Evolutionary conservation across 768 basidiomycete genomes (phyloP), one percentile per base, ranked within the genome.

Genomic region (Dentipellis sp.): DNA sequence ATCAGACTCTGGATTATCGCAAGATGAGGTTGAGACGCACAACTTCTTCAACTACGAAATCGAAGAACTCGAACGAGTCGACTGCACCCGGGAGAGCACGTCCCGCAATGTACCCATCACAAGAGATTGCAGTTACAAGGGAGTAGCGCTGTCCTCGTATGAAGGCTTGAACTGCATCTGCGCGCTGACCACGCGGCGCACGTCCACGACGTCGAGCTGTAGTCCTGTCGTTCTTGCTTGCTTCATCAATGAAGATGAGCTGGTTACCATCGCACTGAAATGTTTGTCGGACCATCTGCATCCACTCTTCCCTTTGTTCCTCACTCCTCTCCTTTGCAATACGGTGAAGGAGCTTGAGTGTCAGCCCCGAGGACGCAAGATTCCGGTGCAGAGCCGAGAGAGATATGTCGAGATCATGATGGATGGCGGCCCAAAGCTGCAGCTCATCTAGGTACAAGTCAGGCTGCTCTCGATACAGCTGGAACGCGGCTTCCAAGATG

Each of bases 221-320:
- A 0, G 67, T 70, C 0, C 63, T 39, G 21, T 68, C 64, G 48
- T 72, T 65, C 56, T 70, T 71, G 56, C 66, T 67, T 2, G 63
- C 58, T 58, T 71, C 65, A 53, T 71, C 68, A 12, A 65, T 60
- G 16, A 64, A 61, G 16, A 71, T 58, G 23, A 69, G 52, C 56
- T 65, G 63, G 4, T 7, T 22, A 14, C 50, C 50, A 35, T 50
- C 47, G 35, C 8, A 6, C 12, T n/a, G 11, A 23, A 53, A 35
- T 10, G 17, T n/a, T 10, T 36, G 21, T 23, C 11, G 16, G 14
- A 52, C 51, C 14, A 21, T 52, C 16, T 52, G 21, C 34, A 23
- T 39, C 51, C 34, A 48, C 22, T 48, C 16, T 12, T 14, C 47
- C 6, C 10, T 14, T 23, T 23, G 17, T 11, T 19, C 47, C 22